Evolutionary conservation across 495 filamentous ascomycete species (phyloP), one percentile per base, ranked within the genome.

Genomic region (Hypoxylon lenormandii): DNA sequence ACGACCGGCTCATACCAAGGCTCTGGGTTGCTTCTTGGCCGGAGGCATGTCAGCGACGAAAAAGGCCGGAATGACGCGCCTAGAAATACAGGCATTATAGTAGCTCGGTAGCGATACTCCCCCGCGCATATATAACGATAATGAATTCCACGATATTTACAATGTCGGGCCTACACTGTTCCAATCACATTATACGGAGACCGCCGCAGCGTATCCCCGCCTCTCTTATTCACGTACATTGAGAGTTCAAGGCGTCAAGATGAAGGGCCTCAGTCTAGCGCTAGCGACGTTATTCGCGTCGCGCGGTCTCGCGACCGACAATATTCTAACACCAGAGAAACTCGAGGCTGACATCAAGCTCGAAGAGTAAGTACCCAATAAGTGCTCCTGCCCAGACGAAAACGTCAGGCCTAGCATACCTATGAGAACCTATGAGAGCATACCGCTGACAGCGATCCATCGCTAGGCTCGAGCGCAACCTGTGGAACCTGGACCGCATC

Each of bases 401-500:
- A 26, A 26, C 23, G 23, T 5, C 23, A 26, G 5, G 23, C 23
- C 23, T n/a, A n/a, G n/a, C n/a, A n/a, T 28, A 7, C 26, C 26
- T 28, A 28, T 28, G 3, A 28, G 26, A 28, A 28, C 3, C 26
- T 28, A 28, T 7, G 5, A 33, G 10, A 8, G 30, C 30, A 33
- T 33, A 7, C 4, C 4, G 10, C 30, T 33, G 10, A 33, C 6
- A 26, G 23, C 23, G 4, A 13, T 5, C 1, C 13, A 12, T 10
- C 21, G 8, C 47, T 19, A 74, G 71, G 21, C 48, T 76, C 12
- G 66, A 72, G 56, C 56, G 51, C 23, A 79, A 76, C 40, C 75
- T 84, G n/a, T 73, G 75, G 42, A 69, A 74, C 33, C 63, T 80
- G 8, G 37, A 78, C 47, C 50, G 65, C 10, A 80, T 81, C 51